A percentile compares a stretch with the other conserved stretches of the same genome.
Conservation (phyloP, 2,329 filamentous ascomycete species). For the Magnaporthales sp. region DNA sequence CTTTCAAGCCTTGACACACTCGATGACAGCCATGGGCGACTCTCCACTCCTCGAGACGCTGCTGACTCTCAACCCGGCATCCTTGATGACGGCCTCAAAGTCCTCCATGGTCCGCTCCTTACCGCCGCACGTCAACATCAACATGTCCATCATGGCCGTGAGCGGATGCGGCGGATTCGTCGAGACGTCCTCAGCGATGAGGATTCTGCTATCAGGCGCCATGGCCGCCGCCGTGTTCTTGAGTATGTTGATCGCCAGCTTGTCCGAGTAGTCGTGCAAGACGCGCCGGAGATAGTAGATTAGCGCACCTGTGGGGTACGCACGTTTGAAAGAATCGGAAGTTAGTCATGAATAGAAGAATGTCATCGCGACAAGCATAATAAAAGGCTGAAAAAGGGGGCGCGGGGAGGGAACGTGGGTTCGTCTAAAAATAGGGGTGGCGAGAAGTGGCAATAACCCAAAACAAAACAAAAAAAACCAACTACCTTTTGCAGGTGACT, state of each 20-base stretch:
- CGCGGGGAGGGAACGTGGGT: background rate
- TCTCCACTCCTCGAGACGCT: background rate
- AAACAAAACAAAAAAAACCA: background rate
- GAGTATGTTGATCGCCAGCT: conserved; percentile 12
- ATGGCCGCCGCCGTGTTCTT: conserved; percentile 13
- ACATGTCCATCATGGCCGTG: conserved; percentile 2
- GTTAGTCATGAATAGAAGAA: background rate
- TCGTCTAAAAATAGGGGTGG: background rate
- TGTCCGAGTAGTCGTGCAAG: conserved; percentile 20
- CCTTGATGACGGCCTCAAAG: background rate
- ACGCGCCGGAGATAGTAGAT: conserved; percentile 19
- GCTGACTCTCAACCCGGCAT: background rate
- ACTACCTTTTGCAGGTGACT: conserved; percentile 18
- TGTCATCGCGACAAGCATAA: background rate
- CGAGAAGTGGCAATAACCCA: background rate
- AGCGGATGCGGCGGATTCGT: conserved; percentile 2
- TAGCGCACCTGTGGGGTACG: conserved; percentile 12
- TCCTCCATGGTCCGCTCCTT: conserved; percentile 2
- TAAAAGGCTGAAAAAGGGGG: background rate
- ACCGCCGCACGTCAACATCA: conserved; percentile 5
- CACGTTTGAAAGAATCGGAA: background rate
- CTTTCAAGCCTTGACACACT: background rate
- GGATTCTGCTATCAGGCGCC: background rate
- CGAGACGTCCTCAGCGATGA: conserved; percentile 3
- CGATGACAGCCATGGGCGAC: background rate